Evolutionary conservation across 768 basidiomycete species (phyloP), one percentile per base, ranked within the genome.

Genomic region (Coprinopsis strossmayeri): DNA sequence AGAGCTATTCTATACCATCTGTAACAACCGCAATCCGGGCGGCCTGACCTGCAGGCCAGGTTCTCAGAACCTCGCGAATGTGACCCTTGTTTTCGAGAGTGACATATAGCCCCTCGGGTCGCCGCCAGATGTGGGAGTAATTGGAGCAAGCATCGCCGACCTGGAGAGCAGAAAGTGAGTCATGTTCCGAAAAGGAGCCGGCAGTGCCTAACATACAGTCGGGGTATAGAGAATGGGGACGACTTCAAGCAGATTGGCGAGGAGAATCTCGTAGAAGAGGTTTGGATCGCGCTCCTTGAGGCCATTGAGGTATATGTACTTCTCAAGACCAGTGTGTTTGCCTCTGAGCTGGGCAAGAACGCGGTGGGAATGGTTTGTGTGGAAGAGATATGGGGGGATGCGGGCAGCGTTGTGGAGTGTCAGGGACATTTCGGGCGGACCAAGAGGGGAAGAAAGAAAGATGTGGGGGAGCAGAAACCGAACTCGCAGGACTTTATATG

Each of bases 151-250:
- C 85, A 46, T 87, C 85, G 21, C 86, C 86, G 40, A 80, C 77
- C 78, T 76, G 43, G 13, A 53, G n/a, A n/a, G 25, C n/a, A 17
- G 23, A 17, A 38, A 4, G 23, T 21, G 45, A 42, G 37, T 41
- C 25, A 57, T 42, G 50, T 56, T n/a, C n/a, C n/a, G n/a, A n/a
- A n/a, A 13, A 25, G 24, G 45, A 15, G 44, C n/a, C 34, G 41
- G 48, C 18, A 38, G 43, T 49, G 56, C 84, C 84, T 80, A 82
- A 79, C 70, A 35, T 83, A 69, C 65, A 50, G 84, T 86, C 3
- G 86, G 86, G 3, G 86, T 88, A 64, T 88, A 88, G 21, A 88
- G 64, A 51, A 88, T 76, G 12, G 86, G 86, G 18, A 81, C 69
- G 34, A 85, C 68, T 63, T 82, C 84, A 59, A 75, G 65, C 73